Evolutionary conservation across 148 eudicot genomes (phyloP), one percentile per base, ranked within the genome.

Genomic region (Silene conica): DNA sequence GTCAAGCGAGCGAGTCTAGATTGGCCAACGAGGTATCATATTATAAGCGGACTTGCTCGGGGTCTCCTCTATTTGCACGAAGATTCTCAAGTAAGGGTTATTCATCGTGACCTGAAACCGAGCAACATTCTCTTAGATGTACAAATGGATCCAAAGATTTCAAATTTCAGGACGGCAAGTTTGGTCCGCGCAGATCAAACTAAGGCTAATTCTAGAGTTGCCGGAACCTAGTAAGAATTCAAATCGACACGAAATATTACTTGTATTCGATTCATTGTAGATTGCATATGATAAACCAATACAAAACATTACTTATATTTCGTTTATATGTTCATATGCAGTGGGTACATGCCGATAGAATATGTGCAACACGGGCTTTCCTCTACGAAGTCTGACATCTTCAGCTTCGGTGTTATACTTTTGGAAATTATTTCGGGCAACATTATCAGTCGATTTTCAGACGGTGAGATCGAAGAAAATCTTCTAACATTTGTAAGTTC

Each of bases 31-130:
- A 69, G 79, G 0, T 76, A 78, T 72, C 84, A 78, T 6, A 87
- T 85, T 63, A 85, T 87, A 66, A 25, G 65, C 22, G 76, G 74
- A 22, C 22, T 78, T 60, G 60, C 34, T 9, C 54, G 66, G 56
- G 78, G 78, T 5, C 52, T 69, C 3, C 67, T 76, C 1, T 76
- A 76, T 43, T 65, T 76, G 45, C 88, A 87, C 15, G 83, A 85
- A 54, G 88, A 87, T 74, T 87, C 88, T 56, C 81, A 82, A 10
- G 79, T 88, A n/a, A 64, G 77, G 59, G 79, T 87, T 13, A 81
- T 85, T 72, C 91, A 87, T 70, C 84, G 84, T 15, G 87, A 85
- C 85, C 16, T 85, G 22, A 85, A 84, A 73, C 78, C 87, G 0
- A 80, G 89, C 75, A 87, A 83, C 26, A 48, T 86, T 18, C 68